Evolutionary conservation across 2,329 filamentous ascomycete genomes (phyloP).

Genomic region (Curvularia eragrostidis): DNA sequence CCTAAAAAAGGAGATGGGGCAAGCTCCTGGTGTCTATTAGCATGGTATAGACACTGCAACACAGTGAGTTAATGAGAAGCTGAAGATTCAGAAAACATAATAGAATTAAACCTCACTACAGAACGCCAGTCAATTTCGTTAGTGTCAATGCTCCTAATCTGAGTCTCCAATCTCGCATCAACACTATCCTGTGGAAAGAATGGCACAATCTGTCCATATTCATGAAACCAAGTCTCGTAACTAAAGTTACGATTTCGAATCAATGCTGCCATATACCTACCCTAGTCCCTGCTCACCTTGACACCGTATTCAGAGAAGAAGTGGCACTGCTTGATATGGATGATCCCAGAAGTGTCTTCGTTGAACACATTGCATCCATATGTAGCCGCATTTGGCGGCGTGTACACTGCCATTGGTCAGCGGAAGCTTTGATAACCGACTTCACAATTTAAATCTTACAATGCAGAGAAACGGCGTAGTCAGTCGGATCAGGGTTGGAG

Average conservation of each 20-base stretch:
- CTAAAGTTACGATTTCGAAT: neutral
- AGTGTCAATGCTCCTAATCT: neutral
- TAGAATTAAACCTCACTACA: neutral
- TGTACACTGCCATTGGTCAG: slow-evolving; percentile 65
- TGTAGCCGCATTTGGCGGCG: slow-evolving; percentile 85
- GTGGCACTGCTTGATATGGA: slow-evolving; percentile 38
- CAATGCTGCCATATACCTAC: neutral
- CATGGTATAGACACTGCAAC: too few species aligned
- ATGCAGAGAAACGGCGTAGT: slow-evolving; percentile 85
- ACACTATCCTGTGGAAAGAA: neutral
- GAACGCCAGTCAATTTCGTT: neutral
- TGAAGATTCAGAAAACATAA: neutral
- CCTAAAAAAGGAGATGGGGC: too few species aligned
- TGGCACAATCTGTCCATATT: neutral
- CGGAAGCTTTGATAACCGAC: slow-evolving; percentile 15
- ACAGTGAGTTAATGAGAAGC: too few species aligned
- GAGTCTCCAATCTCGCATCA: neutral
- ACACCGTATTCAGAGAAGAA: slow-evolving; percentile 46
- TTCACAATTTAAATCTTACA: slow-evolving; percentile 51
- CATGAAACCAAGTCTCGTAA: neutral
- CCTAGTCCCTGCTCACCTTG: slow-evolving; percentile 2
- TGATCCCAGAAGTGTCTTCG: slow-evolving; percentile 67
- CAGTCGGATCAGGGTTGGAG: slow-evolving; percentile 71
- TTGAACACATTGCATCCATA: slow-evolving; percentile 85
- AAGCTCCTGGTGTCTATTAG: too few species aligned